phyloP scores from a whole-genome alignment of 2,329 filamentous ascomycete species.

The Xylariomycetidae sp. region DNA sequence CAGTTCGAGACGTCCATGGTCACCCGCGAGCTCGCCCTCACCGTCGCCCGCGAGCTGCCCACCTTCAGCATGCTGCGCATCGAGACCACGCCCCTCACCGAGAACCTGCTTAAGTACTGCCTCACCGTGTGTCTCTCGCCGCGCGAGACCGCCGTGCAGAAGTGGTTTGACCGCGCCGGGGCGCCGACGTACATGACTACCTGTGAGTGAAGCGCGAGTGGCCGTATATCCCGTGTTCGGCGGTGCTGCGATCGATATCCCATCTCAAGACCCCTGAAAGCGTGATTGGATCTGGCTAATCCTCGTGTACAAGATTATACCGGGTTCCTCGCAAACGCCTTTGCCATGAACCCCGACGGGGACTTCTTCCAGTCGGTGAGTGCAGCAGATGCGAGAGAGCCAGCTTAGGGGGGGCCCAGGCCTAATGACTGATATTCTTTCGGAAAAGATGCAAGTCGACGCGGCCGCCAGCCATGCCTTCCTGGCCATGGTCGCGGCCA shows the following conservation, averaged over 20 bases:
- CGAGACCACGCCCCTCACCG: slow-evolving; percentile 27
- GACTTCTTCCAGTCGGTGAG: slow-evolving; percentile 26
- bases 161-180: slow-evolving; percentile 26
- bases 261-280: neutral
- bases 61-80: slow-evolving; percentile 26
- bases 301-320: slow-evolving; percentile 27
- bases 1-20: slow-evolving; percentile 21
- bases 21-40: slow-evolving; percentile 23
- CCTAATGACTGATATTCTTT: too few species aligned
- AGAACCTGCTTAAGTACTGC: slow-evolving; percentile 26
- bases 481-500: slow-evolving; percentile 27
- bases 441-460: slow-evolving; percentile 26
- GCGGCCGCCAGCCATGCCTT: slow-evolving; percentile 28
- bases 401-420: too few species aligned
- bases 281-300: too few species aligned
- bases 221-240: too few species aligned
- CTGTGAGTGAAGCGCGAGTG: slow-evolving; percentile 13
- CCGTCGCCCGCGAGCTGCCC: slow-evolving; percentile 25
- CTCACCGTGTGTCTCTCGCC: slow-evolving; percentile 28
- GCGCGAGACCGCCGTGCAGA: slow-evolving; percentile 24
- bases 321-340: slow-evolving; percentile 26
- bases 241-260: neutral
- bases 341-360: slow-evolving; percentile 28
- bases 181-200: slow-evolving; percentile 28
- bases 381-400: slow-evolving; percentile 2